A percentile compares a stretch with the other conserved stretches of the same genome.
Conservation (phyloP, 352 stramenopile genomes). For the Phytophthora ohioensis region DNA sequence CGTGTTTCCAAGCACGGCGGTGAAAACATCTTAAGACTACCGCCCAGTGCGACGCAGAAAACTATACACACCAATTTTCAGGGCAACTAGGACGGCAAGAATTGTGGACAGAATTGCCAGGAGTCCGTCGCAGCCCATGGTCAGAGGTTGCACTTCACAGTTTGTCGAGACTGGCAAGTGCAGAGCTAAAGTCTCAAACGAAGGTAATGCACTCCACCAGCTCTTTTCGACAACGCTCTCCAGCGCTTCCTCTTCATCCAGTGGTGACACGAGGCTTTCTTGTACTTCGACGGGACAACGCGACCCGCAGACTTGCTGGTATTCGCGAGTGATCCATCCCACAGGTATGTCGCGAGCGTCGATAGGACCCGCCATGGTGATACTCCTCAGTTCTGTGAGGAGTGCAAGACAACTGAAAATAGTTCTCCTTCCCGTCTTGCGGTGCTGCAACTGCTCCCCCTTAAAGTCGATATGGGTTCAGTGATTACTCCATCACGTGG, state of each 20-base stretch:
- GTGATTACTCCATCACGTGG: slow-evolving; percentile 22
- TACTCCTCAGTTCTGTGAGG: not conserved
- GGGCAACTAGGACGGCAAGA: slow-evolving; percentile 9
- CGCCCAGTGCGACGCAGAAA: not conserved
- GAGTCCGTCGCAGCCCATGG: slow-evolving; percentile 18
- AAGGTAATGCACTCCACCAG: slow-evolving; percentile 11
- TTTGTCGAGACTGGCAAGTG: not conserved
- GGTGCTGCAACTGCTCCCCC: not conserved
- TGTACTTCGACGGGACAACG: slow-evolving; percentile 3
- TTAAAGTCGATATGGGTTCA: slow-evolving; percentile 27
- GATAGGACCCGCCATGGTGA: not conserved
- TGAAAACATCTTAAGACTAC: not conserved
- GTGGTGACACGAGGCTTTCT: not conserved
- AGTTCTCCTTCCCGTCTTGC: not conserved
- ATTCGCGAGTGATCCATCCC: slow-evolving; percentile 15
- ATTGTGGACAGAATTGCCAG: slow-evolving; percentile 4
- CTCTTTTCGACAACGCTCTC: not conserved
- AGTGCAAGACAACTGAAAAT: not conserved
- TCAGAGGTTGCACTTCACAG: slow-evolving; percentile 6
- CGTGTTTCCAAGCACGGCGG: too few relatives aligned
- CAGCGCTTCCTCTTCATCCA: slow-evolving; percentile 9
- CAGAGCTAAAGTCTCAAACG: not conserved
- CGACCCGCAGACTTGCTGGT: not conserved
- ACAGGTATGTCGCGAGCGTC: slow-evolving; percentile 21
- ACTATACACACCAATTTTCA: slow-evolving; percentile 8